Base-by-base conservation (phyloP, 306 rosid species). In the Medicago arabica region DNA sequence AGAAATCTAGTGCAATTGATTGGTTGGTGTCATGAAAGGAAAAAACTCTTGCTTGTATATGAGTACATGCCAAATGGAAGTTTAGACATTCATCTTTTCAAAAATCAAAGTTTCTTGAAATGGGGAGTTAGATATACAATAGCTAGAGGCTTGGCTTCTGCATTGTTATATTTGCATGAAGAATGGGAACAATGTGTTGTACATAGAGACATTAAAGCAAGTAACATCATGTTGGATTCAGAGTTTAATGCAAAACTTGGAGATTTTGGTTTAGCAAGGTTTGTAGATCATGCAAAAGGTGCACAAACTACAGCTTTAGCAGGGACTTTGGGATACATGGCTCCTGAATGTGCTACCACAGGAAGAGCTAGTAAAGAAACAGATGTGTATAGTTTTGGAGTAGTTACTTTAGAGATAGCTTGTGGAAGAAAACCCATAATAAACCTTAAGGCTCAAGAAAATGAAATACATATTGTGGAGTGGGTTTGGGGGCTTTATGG, bases 401-500 rank as follows among this genome's bases (percentile, higher is more conserved):
- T 85, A 49, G 89, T 82, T 46, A 72, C 81, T 17, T 43, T 85
- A 34, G 86, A 85, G 46, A 72, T 82, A 36, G 86, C 88, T 7
- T 60, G 84, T 44, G 85, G 86, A 71, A 72, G 86, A 57, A 82
- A 80, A 72, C 23, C 86, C 6, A 31, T 31, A 41, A 74, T 85
- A 0, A 9, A 71, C 4, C 31, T 0, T n/a, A 9, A 17, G 8
- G 78, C 65, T 0, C 50, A 2, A 71, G 81, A 78, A 41, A 69
- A 59, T 3, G 81, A 85, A 74, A 25, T 71, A 40, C 49, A 49
- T 39, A 57, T 85, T 15, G 84, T 82, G 5, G 50, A 61, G 18
- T 85, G 88, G 86, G 86, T 85, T 9, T 85, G 86, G 88, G 82
- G 66, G 1, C 78, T 79, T 0, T 85, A 85, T 68, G 83, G 86